Base-by-base conservation (phyloP, 1,284 basidiomycete species). In the Grifola frondosa region DNA sequence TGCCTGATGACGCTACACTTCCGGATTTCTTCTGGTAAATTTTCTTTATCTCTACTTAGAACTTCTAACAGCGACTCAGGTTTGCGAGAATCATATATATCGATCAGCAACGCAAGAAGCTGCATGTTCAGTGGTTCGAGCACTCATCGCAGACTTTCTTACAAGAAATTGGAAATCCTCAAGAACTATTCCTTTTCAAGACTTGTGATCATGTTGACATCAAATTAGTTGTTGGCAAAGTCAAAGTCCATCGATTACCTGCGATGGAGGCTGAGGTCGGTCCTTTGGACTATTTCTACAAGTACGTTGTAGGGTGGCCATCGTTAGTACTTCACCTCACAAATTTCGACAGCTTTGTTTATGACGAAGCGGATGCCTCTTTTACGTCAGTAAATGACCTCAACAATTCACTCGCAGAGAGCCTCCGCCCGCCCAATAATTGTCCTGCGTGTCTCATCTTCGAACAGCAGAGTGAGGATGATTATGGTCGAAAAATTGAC, bases 61-160 rank as follows among this genome's bases (percentile, higher is more conserved):
- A 2, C 51, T 1, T n/a, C 30, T 47, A 31, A 44, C 11, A 25
- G 15, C 44, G 35, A 12, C 32, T 20, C 40, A 88, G 87, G 84
- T 85, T 88, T 60, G 84, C 70, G 1, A 70, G 68, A 50, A 79
- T 89, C 20, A 55, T 81, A 0, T 74, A 69, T 40, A 73, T 86
- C 37, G 60, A 74, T 17, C 66, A 73, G 24, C 42, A 63, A 1
- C 58, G 38, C 20, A 49, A 71, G 41, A 60, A 50, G 2, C 71
- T 74, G 0, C 87, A 89, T 60, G 61, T 85, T 5, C 82, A 80
- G 30, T 90, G 84, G 84, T 76, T 83, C 23, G 73, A 84, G 37
- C 85, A 88, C 53, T 74, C 77, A 0, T 75, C 76, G 0, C 71
- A 77, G 45, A 81, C 79, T 0, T 60, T 77, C 21, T 57, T 87